Base-by-base conservation (phyloP, 2,329 filamentous ascomycete species). In the Lasiodiplodia sp. region DNA sequence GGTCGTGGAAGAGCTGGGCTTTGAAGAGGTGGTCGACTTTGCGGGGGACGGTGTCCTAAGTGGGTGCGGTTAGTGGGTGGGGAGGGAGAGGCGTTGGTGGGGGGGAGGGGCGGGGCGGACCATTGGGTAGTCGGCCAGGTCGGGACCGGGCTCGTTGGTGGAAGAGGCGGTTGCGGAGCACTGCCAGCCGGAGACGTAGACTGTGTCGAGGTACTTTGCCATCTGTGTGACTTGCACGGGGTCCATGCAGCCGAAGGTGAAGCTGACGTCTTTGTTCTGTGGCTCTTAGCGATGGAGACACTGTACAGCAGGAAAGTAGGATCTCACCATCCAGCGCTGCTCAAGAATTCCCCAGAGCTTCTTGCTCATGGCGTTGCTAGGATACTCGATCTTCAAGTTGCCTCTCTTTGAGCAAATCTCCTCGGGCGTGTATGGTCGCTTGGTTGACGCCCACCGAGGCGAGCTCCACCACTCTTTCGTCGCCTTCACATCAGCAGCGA, bases 201-300 rank as follows among this genome's bases (percentile, higher is more conserved):
- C 91, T 34, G 94, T 97, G 79, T 97, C 94, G 71, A 97, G 87
- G 80, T 94, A 97, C 82, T 97, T 96, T 76, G 93, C 93, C 94
- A 97, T 97, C 82, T 97, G 94, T 28, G 94, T 97, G 78, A 97
- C 87, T 91, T 96, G 96, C 58, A 94, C 96, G n/a, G 94, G 94
- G 78, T 97, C 94, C 73, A 97, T 85, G 82, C 94, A 97, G 76
- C 94, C 94, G 77, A 96, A 97, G 63, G 94, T 97, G 84, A 91
- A 94, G 81, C 92, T 94, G 62, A 92, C 91, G 77, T 93, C 90
- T 77, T 88, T 88, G 76, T 85, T 90, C 91, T 95, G 12, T 16
- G 4, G 21, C 60, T 28, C 67, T 38, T 2, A 52, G 60, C 8
- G 11, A 6, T 12, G 8, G 2, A 31, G 18, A 12, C 28, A 6